Conservation (phyloP, 352 stramenopile genomes). For the Phytophthora chlamydospora region DNA sequence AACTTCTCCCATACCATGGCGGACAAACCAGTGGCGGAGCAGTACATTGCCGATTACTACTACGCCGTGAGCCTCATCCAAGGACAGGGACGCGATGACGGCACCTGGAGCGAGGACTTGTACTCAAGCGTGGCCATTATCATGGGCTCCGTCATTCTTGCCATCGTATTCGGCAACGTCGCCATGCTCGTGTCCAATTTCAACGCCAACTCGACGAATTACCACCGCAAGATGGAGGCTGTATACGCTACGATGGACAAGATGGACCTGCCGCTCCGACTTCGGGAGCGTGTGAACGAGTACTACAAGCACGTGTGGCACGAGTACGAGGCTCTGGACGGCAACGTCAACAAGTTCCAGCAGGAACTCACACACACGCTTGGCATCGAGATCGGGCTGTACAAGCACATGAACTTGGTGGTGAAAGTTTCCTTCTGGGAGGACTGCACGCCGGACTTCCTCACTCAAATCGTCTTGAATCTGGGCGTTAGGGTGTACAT, state of each 20-base stretch:
- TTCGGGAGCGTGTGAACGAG: constrained; percentile 33
- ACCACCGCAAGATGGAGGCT: constrained; percentile 37
- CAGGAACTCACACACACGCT: constrained; percentile 36
- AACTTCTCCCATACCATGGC: background rate
- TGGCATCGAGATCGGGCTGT: constrained; percentile 32
- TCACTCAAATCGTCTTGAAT: constrained; percentile 27
- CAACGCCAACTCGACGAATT: constrained; percentile 6
- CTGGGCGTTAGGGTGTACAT: constrained; percentile 32
- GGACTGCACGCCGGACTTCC: constrained; percentile 26
- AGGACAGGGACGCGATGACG: constrained; percentile 25
- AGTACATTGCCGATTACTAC: constrained; percentile 43
- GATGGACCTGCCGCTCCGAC: constrained; percentile 14
- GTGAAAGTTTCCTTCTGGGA: constrained; percentile 26
- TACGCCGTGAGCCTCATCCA: constrained; percentile 29
- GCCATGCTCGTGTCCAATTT: background rate
- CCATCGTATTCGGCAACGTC: constrained; percentile 38
- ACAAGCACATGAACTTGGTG: constrained; percentile 25
- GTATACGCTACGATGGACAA: constrained; percentile 30
- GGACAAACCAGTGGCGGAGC: background rate
- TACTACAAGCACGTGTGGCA: constrained; percentile 43
- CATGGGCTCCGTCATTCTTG: constrained; percentile 30
- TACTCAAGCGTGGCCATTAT: constrained; percentile 30
- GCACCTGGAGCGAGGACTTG: constrained; percentile 6
- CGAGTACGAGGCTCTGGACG: constrained; percentile 38
- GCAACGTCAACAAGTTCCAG: constrained; percentile 19